A percentile compares a stretch with the other conserved stretches of the same genome.
phyloP scores from a whole-genome alignment of 2,329 filamentous ascomycete species.

The Fusarium nelsonii region DNA sequence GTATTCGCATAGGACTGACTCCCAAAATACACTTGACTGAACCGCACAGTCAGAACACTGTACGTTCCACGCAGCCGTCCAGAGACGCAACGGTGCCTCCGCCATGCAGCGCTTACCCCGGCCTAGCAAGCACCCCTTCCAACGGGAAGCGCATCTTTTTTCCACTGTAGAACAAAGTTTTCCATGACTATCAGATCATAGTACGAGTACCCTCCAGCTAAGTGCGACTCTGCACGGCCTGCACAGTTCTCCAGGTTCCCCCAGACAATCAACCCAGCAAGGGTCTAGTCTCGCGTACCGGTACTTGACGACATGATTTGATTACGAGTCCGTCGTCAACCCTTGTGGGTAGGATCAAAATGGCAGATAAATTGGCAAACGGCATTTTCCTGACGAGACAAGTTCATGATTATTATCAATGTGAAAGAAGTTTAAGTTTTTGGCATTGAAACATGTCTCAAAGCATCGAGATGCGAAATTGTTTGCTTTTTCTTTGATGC shows the following conservation, averaged over 20 bases:
- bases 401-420: constrained; percentile 19
- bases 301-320: constrained; percentile 23
- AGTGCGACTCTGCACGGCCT: constrained; percentile 30
- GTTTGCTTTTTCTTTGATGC: neutral
- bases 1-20: neutral
- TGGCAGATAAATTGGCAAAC: neutral
- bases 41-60: constrained; percentile 32
- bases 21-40: neutral
- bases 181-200: neutral
- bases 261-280: constrained; percentile 24
- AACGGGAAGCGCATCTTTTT: constrained; percentile 16
- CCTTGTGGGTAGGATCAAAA: constrained; percentile 3
- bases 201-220: constrained; percentile 6
- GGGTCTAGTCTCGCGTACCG: constrained; percentile 32
- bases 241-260: constrained; percentile 31
- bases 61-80: constrained; percentile 31
- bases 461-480: neutral
- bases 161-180: neutral
- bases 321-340: neutral
- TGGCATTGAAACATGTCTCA: neutral
- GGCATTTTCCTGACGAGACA: neutral
- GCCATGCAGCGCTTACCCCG: constrained; percentile 46
- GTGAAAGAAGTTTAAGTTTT: neutral
- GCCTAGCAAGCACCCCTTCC: constrained; percentile 16
- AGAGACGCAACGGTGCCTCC: constrained; percentile 32